Evolutionary conservation across 2,329 filamentous ascomycete genomes (phyloP), one percentile per base, ranked within the genome.

Genomic region (Elsinoe arachidis): DNA sequence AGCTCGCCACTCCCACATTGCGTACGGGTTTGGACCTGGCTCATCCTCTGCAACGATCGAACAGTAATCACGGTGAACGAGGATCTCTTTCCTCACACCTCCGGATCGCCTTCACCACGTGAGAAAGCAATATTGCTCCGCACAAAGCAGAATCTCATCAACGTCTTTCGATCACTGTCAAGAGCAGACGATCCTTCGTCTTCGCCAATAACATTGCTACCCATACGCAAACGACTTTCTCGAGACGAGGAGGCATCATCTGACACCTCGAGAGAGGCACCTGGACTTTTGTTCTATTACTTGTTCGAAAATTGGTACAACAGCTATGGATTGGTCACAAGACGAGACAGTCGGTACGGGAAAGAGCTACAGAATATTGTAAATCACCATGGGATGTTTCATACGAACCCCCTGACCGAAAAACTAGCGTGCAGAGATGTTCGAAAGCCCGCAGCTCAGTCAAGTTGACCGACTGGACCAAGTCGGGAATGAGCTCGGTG

Each of bases 31-130:
- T 90, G 85, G 85, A 84, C 83, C 17, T 90, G 86, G 87, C 74
- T 89, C 4, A 72, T 87, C 3, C 69, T 89, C 7, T 87, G 82
- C 61, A 76, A 83, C 62, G 85, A 89, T 65, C 76, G 80, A 80
- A 89, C 86, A 0, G 79, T 89, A 37, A 78, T 90, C 55, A 85
- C 85, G 0, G 81, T 90, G 39, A 81, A 87, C 58, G 86, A 89
- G 66, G 75, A 78, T 58, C 75, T 75, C 0, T 78, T 73, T 46
- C 75, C 76, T 0, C 49, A 59, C 46, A 49, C 41, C 37, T 60
- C 59, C 19, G 65, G 70, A 12, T 67, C 68, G 44, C 58, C 75
- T 14, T 70, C 70, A 19, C 60, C 65, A 37, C 55, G 76, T 63
- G 63, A 80, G 53, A 71, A 75, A 17, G 74, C 71, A 65, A 76